These are phyloP conservation scores for Chlorophyllum brunneum DNA, from an alignment of 768 basidiomycete genomes.

Conservation along the genomic window DNA sequence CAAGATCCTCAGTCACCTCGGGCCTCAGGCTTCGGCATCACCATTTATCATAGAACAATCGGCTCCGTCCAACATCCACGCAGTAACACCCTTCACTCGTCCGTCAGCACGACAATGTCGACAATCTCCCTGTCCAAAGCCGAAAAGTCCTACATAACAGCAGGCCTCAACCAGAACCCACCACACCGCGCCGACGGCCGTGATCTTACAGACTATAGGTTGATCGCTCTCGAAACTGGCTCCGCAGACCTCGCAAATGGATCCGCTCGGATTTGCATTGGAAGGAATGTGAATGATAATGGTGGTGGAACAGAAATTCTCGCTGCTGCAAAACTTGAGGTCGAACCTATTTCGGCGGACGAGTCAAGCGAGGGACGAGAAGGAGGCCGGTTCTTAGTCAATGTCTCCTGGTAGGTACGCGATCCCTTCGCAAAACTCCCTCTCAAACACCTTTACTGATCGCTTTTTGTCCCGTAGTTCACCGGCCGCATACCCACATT, in stretches of 20 bases:
- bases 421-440: background rate
- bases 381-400: constrained; percentile 44
- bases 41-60: too few species aligned
- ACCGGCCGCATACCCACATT: constrained; percentile 73
- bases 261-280: constrained; percentile 74
- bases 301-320: constrained; percentile 70
- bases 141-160: constrained; percentile 72
- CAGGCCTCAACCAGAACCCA: constrained; percentile 53
- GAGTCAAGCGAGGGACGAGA: constrained; percentile 53
- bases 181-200: constrained; percentile 81
- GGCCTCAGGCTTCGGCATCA: background rate
- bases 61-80: background rate
- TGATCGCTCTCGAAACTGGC: constrained; percentile 71
- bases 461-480: constrained; percentile 43
- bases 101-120: background rate
- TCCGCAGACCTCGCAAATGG: constrained; percentile 82
- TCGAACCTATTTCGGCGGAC: constrained; percentile 50
- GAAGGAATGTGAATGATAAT: constrained; percentile 37
- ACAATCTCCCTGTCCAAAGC: constrained; percentile 58
- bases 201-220: constrained; percentile 58
- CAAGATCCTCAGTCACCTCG: background rate
- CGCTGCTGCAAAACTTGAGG: constrained; percentile 76
- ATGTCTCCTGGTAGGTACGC: constrained; percentile 71
- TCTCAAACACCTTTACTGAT: background rate
- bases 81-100: background rate